Conservation (phyloP, 129 eudicot species). For the Lactuca sativa region DNA sequence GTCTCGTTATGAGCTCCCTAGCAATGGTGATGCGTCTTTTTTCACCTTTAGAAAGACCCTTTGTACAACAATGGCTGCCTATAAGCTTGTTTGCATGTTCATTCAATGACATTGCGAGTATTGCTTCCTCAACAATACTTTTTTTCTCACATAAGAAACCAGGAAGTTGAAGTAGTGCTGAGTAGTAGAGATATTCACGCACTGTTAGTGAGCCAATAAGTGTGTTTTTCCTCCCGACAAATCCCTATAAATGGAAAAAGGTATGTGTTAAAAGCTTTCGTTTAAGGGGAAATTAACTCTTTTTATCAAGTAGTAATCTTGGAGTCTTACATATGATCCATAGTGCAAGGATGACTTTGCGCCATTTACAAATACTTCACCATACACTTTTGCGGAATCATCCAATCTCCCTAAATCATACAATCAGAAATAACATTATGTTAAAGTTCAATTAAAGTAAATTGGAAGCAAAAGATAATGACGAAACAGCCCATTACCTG, state of each 20-base stretch:
- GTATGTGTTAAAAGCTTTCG: background rate
- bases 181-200: conserved; percentile 80
- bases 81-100: conserved; percentile 85
- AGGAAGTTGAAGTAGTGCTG: conserved; percentile 93
- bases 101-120: conserved; percentile 78
- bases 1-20: conserved; percentile 84
- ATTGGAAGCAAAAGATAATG: background rate
- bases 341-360: conserved; percentile 57
- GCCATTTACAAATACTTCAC: conserved; percentile 85
- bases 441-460: conserved; percentile 24
- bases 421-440: background rate
- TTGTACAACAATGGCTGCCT: conserved; percentile 83
- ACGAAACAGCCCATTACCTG: conserved; percentile 44
- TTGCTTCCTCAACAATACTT: conserved; percentile 87
- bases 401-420: conserved; percentile 75
- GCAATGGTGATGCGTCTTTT: conserved; percentile 86
- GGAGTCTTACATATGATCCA: conserved; percentile 78
- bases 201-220: conserved; percentile 76
- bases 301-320: background rate
- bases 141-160: conserved; percentile 77
- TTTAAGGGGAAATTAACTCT: background rate
- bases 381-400: conserved; percentile 70
- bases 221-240: conserved; percentile 62
- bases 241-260: conserved; percentile 36
- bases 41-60: conserved; percentile 84